phyloP scores from a whole-genome alignment of 2,329 filamentous ascomycete genomes.

The Aspergillus latus region DNA sequence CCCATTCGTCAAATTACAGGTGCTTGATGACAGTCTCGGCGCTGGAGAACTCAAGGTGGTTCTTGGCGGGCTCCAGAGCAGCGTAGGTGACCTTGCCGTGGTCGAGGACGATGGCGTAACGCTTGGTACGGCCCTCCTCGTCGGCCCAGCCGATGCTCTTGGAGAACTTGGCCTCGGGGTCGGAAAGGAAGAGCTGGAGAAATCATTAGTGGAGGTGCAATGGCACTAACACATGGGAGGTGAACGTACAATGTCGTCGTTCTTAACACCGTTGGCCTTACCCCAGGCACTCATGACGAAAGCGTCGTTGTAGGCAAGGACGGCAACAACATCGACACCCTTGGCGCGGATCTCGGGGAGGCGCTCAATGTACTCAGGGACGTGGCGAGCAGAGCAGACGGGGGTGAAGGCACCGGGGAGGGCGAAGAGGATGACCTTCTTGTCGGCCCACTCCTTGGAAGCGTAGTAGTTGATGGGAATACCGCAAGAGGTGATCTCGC shows the following conservation, averaged over 20 bases:
- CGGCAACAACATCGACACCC: constrained; percentile 77
- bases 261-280: constrained; percentile 78
- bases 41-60: constrained; percentile 43
- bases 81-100: constrained; percentile 81
- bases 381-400: constrained; percentile 76
- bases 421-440: constrained; percentile 70
- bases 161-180: constrained; percentile 71
- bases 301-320: constrained; percentile 81
- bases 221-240: neutral
- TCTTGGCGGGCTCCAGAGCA: constrained; percentile 63
- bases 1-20: constrained; percentile 30
- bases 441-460: constrained; percentile 69
- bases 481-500: constrained; percentile 72
- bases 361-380: constrained; percentile 77
- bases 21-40: constrained; percentile 41
- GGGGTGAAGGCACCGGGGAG: constrained; percentile 81
- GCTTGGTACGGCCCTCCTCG: constrained; percentile 68
- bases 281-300: constrained; percentile 88
- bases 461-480: constrained; percentile 76
- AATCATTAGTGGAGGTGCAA: neutral
- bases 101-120: constrained; percentile 79
- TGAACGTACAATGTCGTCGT: constrained; percentile 63
- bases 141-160: constrained; percentile 74
- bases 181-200: constrained; percentile 70
- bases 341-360: constrained; percentile 70